A percentile compares a stretch with the other conserved stretches of the same genome.
Conservation (phyloP, 495 filamentous ascomycete genomes). For the Polyplosphaeria fusca region DNA sequence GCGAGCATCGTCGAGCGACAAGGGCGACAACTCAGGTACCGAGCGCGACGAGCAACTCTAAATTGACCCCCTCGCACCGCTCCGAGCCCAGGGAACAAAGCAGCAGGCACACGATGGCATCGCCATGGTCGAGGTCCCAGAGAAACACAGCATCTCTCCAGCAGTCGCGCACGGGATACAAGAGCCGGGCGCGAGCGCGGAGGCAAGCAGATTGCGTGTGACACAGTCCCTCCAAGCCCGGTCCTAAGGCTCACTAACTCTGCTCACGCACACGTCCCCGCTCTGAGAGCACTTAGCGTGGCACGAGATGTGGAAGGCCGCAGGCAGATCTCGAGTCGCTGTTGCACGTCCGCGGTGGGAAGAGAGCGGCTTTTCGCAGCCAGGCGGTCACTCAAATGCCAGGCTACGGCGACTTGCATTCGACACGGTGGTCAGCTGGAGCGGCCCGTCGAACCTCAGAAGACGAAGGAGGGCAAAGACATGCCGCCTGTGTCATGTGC, state of each 20-base stretch:
- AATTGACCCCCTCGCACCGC: slow-evolving; percentile 24
- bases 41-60: slow-evolving; percentile 30
- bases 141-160: too few species aligned
- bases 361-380: slow-evolving; percentile 20
- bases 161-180: too few species aligned
- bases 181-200: too few species aligned
- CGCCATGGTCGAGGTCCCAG: too few species aligned
- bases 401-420: slow-evolving; percentile 29
- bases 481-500: slow-evolving; percentile 18
- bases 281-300: too few species aligned
- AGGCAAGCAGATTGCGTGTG: too few species aligned
- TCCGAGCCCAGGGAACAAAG: too few species aligned
- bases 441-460: not conserved
- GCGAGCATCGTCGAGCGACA: slow-evolving; percentile 25
- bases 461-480: not conserved
- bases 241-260: too few species aligned
- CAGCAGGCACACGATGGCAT: slow-evolving; percentile 6
- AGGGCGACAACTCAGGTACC: slow-evolving; percentile 30
- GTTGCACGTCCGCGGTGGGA: not conserved
- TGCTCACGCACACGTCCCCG: too few species aligned
- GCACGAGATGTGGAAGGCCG: slow-evolving; percentile 17
- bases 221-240: not conserved
- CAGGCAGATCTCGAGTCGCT: slow-evolving; percentile 30
- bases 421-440: slow-evolving; percentile 23
- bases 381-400: slow-evolving; percentile 10